Percentiles rank a stretch among this genome's conserved stretches.
Conservation (phyloP, 805 yeast genomes). For the Lipomyces sp. region DNA sequence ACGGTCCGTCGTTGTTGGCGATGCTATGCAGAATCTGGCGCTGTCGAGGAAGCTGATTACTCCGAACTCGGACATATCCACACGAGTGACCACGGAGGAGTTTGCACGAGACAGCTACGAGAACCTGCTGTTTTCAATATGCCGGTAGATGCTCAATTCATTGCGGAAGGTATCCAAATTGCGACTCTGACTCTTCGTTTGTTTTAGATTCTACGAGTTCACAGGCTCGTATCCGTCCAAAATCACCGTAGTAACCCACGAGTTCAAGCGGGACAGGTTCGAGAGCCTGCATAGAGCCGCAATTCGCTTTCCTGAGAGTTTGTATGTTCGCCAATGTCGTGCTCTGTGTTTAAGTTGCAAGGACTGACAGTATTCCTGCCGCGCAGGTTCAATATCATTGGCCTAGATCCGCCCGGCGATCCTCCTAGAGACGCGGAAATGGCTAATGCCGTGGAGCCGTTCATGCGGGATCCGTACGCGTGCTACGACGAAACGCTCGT, state of each 20-base stretch:
- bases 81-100: slow-evolving; percentile 54
- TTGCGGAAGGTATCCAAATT: not conserved
- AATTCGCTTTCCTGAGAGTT: slow-evolving; percentile 24
- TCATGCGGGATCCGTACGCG: slow-evolving; percentile 30
- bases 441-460: slow-evolving; percentile 26
- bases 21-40: slow-evolving; percentile 8
- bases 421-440: slow-evolving; percentile 21
- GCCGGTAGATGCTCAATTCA: slow-evolving; percentile 5
- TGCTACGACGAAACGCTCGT: slow-evolving; percentile 23
- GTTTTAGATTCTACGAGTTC: slow-evolving; percentile 44
- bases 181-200: too few species aligned
- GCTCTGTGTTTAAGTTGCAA: not conserved
- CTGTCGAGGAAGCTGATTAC: slow-evolving; percentile 3
- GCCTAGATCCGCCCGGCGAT: slow-evolving; percentile 27
- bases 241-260: slow-evolving; percentile 67
- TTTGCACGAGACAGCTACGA: slow-evolving; percentile 78
- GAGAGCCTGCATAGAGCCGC: slow-evolving; percentile 31
- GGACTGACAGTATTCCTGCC: not conserved
- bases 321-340: not conserved
- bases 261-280: slow-evolving; percentile 65
- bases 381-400: slow-evolving; percentile 21
- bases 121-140: slow-evolving; percentile 59
- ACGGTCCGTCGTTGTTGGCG: too few species aligned
- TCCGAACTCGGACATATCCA: slow-evolving; percentile 15
- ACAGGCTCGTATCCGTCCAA: slow-evolving; percentile 48